Evolutionary conservation across 306 rosid species (phyloP).

Genomic region (Dalbergia cultrata): DNA sequence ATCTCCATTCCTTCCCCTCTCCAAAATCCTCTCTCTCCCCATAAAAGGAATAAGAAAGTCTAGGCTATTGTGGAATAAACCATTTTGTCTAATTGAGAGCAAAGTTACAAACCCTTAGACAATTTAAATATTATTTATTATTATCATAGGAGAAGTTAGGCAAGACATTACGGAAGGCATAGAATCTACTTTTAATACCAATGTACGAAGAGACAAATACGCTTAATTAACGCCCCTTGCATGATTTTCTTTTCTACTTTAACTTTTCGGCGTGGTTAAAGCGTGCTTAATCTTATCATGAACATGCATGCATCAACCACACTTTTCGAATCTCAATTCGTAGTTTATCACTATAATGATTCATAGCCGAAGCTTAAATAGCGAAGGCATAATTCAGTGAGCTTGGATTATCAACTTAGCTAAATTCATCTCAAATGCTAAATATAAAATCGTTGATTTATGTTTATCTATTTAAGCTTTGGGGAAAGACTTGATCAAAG

Average conservation of each 20-base stretch:
- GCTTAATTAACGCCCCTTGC: conserved; percentile 20
- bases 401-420: not conserved
- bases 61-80: too few relatives aligned
- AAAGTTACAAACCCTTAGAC: too few relatives aligned
- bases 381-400: conserved; percentile 1
- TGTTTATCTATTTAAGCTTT: too few relatives aligned
- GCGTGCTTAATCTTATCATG: conserved; percentile 15
- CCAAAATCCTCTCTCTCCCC: too few relatives aligned
- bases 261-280: conserved; percentile 46
- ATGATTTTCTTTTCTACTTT: conserved; percentile 18
- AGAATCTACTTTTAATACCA: conserved; percentile 33
- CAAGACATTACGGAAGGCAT: conserved; percentile 42
- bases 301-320: conserved; percentile 31
- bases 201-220: conserved; percentile 29
- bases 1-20: too few relatives aligned
- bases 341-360: not conserved
- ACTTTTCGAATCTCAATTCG: conserved; percentile 17
- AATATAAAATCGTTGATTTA: too few relatives aligned
- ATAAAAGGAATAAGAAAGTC: too few relatives aligned
- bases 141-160: not conserved
- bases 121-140: too few relatives aligned
- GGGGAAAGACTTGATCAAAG: too few relatives aligned
- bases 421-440: not conserved
- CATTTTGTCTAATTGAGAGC: too few relatives aligned
- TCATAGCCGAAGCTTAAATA: not conserved